These are phyloP conservation scores for Senecio squalidus DNA, from an alignment of 140 eudicot species.

Conservation along the genomic window DNA sequence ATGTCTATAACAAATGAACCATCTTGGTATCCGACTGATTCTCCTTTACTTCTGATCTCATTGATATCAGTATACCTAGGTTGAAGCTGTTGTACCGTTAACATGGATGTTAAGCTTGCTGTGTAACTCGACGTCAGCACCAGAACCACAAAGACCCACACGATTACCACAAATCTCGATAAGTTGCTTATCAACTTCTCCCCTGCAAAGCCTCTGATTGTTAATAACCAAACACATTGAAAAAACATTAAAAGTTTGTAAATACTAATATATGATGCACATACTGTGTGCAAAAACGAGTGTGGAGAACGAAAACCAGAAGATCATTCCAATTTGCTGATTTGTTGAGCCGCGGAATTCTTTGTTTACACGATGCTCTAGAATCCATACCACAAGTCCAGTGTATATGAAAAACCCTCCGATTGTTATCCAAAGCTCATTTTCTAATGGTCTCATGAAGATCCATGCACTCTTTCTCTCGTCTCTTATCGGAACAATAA, in stretches of 20 bases:
- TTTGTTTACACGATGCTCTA: constrained; percentile 50
- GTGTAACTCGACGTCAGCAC: constrained; percentile 59
- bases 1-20: constrained; percentile 41
- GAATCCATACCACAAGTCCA: constrained; percentile 40
- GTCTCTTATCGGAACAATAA: constrained; percentile 33
- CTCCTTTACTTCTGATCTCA: constrained; percentile 38
- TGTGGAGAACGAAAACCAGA: constrained; percentile 58
- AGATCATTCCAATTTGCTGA: constrained; percentile 53
- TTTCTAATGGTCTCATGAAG: constrained; percentile 41
- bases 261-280: constrained; percentile 1
- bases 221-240: not conserved
- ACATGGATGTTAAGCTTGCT: constrained; percentile 62
- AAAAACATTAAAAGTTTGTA: not conserved
- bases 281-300: constrained; percentile 63
- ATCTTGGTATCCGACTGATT: constrained; percentile 41
- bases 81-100: constrained; percentile 52
- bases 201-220: constrained; percentile 19
- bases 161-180: constrained; percentile 46
- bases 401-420: constrained; percentile 29
- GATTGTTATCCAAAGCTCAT: constrained; percentile 40
- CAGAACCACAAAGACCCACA: constrained; percentile 67
- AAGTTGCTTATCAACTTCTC: constrained; percentile 40
- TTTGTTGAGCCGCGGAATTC: constrained; percentile 45
- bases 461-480: constrained; percentile 33
- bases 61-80: constrained; percentile 37